These are phyloP conservation scores for Kwoniella mangroviensis DNA, from an alignment of 768 basidiomycete species.

Conservation along the genomic window DNA sequence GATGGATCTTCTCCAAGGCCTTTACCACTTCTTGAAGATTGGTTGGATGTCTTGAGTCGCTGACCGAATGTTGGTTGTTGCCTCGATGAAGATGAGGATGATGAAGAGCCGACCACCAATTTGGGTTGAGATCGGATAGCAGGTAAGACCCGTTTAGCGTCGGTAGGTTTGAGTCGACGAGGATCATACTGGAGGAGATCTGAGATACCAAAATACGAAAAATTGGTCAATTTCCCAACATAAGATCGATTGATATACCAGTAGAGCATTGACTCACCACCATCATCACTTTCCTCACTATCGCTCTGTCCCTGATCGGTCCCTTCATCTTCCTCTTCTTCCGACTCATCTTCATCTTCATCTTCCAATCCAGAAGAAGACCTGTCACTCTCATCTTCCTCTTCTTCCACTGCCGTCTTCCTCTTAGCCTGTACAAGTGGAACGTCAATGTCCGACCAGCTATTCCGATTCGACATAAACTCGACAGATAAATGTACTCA, in stretches of 20 bases:
- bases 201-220: slow-evolving; percentile 4
- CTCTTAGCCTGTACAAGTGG: slow-evolving; percentile 49
- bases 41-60: slow-evolving; percentile 28
- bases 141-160: slow-evolving; percentile 3
- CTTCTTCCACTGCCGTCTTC: slow-evolving; percentile 84
- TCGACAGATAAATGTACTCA: slow-evolving; percentile 47
- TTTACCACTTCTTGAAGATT: not conserved
- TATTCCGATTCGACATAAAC: not conserved
- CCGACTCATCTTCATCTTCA: slow-evolving; percentile 39
- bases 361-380: slow-evolving; percentile 54
- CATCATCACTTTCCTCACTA: slow-evolving; percentile 32
- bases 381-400: slow-evolving; percentile 82
- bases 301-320: slow-evolving; percentile 25
- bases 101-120: slow-evolving; percentile 23
- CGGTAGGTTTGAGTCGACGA: slow-evolving; percentile 37
- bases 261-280: slow-evolving; percentile 15
- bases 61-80: slow-evolving; percentile 51
- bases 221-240: no score
- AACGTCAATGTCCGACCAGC: slow-evolving; percentile 1
- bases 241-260: no score
- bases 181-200: slow-evolving; percentile 54
- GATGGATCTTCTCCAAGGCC: slow-evolving; percentile 16
- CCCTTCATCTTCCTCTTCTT: slow-evolving; percentile 37
- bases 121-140: slow-evolving; percentile 18
- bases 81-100: slow-evolving; percentile 19